Base-by-base conservation (phyloP, 176 grass and related monocot species). In the Pontederia crassipes region DNA sequence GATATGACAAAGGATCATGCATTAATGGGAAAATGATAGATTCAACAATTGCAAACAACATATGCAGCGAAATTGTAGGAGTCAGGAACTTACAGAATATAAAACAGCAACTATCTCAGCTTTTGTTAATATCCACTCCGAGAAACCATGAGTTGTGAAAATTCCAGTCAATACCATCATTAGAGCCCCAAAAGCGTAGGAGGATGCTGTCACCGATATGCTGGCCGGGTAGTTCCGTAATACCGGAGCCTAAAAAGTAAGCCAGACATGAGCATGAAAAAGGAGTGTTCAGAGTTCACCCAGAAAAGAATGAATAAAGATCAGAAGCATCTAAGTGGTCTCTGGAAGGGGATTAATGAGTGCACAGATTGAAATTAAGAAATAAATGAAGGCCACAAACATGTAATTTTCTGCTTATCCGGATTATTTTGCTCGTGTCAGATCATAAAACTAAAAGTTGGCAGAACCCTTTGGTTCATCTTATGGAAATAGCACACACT, bases 151-250 rank as follows among this genome's bases (percentile, higher is more conserved):
- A 66, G 80, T 91, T 15, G 81, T 17, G 72, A 88, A 80, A 56
- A 91, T 54, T 49, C 92, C 84, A 35, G 81, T 88, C 49, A 88
- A 72, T 24, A 85, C 71, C 87, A 97, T 97, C 18, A 97, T 77
- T 65, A 88, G 3, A 64, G 74, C 73, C 17, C 92, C 81, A 85
- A 97, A 91, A 71, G 84, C 73, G 76, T 97, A 97, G 1, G 92
- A 88, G 52, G 83, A 85, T 32, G 87, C 84, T 74, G 92, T 91
- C 63, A 91, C 62, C 61, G 87, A 85, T 53, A 97, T 71, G 63
- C 84, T 97, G 9, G 76, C 90, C 12, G 87, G 87, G 64, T 81
- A 91, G 9, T 88, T 88, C 52, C 54, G 60, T 76, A 91, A 81
- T 75, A 97, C 75, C 9, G 87, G 87, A 74, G 87, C 92, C 92